These are phyloP conservation scores for Cerioporus squamosus DNA, from an alignment of 1,284 basidiomycete genomes.

Conservation along the genomic window DNA sequence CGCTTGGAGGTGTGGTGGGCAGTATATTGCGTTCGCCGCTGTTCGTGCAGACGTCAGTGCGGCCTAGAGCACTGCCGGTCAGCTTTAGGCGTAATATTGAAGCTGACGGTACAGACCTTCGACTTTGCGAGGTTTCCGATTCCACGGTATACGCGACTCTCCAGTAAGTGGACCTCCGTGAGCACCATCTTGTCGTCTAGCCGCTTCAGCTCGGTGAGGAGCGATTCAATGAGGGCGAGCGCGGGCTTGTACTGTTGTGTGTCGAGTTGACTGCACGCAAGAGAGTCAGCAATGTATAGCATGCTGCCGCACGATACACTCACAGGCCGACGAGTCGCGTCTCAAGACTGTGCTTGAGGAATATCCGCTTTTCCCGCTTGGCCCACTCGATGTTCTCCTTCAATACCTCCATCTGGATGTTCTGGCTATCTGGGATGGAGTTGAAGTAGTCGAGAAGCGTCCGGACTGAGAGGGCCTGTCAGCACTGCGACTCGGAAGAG, in stretches of 20 bases:
- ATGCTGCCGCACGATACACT: constrained; percentile 32
- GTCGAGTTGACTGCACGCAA: constrained; percentile 68
- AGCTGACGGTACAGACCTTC: constrained; percentile 62
- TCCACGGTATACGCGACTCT: constrained; percentile 90
- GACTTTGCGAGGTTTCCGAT: constrained; percentile 92
- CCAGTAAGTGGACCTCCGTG: constrained; percentile 94
- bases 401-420: constrained; percentile 86
- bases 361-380: constrained; percentile 90
- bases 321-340: constrained; percentile 87
- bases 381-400: constrained; percentile 96
- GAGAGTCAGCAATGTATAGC: background rate
- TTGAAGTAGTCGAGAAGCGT: constrained; percentile 92
- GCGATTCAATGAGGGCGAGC: constrained; percentile 79
- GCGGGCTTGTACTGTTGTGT: constrained; percentile 81
- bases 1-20: constrained; percentile 92
- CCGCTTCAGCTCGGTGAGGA: constrained; percentile 90
- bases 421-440: constrained; percentile 74
- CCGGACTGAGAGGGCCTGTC: constrained; percentile 61
- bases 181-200: constrained; percentile 98
- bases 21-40: constrained; percentile 97
- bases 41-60: constrained; percentile 92
- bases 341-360: constrained; percentile 94
- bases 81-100: background rate
- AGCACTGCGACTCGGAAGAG: constrained; percentile 5
- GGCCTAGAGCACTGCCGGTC: constrained; percentile 52